Percentiles rank a stretch among this genome's conserved stretches.
Conservation (phyloP, 305 asterid genomes). For the Nicotiana rustica region DNA sequence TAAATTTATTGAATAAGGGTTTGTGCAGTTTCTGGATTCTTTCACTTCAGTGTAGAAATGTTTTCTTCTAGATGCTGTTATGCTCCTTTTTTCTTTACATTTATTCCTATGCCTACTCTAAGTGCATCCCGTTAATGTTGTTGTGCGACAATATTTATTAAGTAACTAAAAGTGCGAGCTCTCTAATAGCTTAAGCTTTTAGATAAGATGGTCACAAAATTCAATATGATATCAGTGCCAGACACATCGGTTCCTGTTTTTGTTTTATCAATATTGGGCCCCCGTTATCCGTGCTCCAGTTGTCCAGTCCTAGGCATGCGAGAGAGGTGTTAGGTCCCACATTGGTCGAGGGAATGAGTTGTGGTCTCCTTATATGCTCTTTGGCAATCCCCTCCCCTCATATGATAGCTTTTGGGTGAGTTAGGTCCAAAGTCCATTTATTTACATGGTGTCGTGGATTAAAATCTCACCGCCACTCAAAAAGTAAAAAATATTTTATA, state of each 20-base stretch:
- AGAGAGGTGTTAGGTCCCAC: background rate
- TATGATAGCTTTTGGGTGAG: background rate
- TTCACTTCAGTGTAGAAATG: background rate
- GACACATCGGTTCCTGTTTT: background rate
- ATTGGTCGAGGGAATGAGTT: too few relatives aligned
- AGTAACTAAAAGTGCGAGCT: background rate
- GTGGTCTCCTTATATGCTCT: too few relatives aligned
- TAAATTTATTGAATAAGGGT: background rate
- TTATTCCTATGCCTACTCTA: background rate
- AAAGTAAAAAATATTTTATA: background rate
- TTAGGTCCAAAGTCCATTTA: background rate
- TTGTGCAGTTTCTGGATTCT: background rate
- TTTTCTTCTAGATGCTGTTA: background rate
- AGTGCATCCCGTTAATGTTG: background rate
- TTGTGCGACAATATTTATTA: background rate
- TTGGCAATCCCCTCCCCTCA: too few relatives aligned
- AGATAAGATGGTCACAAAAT: background rate
- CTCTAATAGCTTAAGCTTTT: background rate
- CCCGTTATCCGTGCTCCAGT: background rate
- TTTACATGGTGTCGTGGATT: background rate
- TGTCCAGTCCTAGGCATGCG: background rate
- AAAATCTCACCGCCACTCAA: background rate
- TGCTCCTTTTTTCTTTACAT: background rate
- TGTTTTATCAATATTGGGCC: slow-evolving; percentile 5
- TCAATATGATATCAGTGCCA: background rate